Base-by-base conservation (phyloP, 768 basidiomycete genomes). In the Fomitopsis pulvina region DNA sequence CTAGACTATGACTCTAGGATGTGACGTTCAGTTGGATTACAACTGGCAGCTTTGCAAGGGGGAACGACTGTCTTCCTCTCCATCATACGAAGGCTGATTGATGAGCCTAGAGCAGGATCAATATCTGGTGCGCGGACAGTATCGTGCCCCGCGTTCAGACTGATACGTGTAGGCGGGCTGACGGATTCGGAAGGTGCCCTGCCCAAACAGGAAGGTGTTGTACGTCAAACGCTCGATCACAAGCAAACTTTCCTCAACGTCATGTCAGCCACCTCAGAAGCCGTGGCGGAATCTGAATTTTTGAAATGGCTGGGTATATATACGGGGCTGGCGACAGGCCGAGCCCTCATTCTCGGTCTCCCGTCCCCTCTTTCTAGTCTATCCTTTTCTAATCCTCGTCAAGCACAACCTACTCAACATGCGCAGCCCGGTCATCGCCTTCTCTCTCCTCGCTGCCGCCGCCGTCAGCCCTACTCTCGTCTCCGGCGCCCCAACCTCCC, bases 401-500 rank as follows among this genome's bases (percentile, higher is more conserved):
- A 54, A 48, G 22, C 26, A 46, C 41, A 30, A 32, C 30, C 45
- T 46, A 52, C n/a, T 50, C 61, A 57, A 60, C 45, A 64, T 64
- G 63, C 60, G 63, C 44, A 64, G 63, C 55, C 63, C 63, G 32
- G 63, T 64, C 52, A 61, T 64, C 52, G 63, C 63, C 50, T 64
- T 64, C 50, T 56, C 57, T 18, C 51, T 64, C 45, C 32, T 64
- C 53, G 62, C 62, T 44, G 60, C 60, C 24, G 62, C 63, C 5
- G 58, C 63, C 29, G 63, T 64, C 55, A 64, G 63, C 57, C 63
- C 63, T 3, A 44, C 47, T 18, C 60, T 64, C 52, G 58, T 64
- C 38, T 50, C 59, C 26, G 60, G 56, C 16, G 63, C 63, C 1
- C 63, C 63, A 10, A 52, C 61, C 26, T 55, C 59, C 2, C 60